phyloP scores from a whole-genome alignment of 768 basidiomycete genomes.

The Phanerochaete carnosa region DNA sequence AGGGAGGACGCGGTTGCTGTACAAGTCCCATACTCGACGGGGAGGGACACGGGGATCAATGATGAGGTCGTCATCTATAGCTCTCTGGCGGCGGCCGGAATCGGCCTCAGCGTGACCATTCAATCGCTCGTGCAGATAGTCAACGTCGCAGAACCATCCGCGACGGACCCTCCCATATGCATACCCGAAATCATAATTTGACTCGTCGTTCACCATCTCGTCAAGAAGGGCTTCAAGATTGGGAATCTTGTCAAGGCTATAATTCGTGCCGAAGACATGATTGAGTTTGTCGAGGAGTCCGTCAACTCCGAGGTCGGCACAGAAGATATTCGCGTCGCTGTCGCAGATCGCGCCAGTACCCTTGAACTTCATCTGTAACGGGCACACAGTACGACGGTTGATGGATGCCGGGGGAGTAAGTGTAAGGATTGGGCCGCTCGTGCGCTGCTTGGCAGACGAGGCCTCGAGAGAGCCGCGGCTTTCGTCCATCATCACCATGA shows the following conservation, averaged over 20 bases:
- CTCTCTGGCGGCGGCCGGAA: background rate
- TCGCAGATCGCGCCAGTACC: background rate
- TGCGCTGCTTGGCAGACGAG: too few relatives aligned
- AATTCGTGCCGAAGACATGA: background rate
- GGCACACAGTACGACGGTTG: too few relatives aligned
- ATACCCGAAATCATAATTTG: background rate
- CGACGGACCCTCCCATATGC: background rate
- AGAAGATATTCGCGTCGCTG: background rate
- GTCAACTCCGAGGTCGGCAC: background rate
- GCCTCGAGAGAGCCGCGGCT: too few relatives aligned
- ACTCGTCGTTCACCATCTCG: background rate
- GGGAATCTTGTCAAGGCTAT: background rate
- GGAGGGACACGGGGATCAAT: background rate
- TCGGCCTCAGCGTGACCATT: background rate
- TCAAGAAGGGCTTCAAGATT: background rate
- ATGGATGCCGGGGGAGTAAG: too few relatives aligned
- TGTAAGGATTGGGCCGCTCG: too few relatives aligned
- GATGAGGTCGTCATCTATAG: background rate
- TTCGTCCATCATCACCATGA: too few relatives aligned
- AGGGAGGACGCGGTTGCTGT: background rate
- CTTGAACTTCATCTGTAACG: background rate
- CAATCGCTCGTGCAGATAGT: background rate
- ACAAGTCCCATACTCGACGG: background rate
- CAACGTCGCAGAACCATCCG: background rate
- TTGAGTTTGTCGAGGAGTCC: background rate